phyloP scores from a whole-genome alignment of 371 early-diverging fungal species.

The Mortierella sp. region DNA sequence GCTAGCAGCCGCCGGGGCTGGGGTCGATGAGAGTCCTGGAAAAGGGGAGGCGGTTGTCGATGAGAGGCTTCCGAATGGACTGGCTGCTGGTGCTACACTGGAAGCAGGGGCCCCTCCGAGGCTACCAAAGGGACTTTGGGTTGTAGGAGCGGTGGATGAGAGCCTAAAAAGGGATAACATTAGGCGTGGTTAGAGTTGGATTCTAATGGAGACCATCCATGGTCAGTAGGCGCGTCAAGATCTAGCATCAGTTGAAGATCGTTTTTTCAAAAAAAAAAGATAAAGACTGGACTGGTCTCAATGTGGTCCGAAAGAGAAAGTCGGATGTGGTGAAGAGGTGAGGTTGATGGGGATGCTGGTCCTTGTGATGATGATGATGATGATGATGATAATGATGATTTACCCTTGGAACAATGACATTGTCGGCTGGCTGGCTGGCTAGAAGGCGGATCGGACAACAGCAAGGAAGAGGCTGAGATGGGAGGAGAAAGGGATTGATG shows the following conservation, averaged over 20 bases:
- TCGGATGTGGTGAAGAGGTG: too few species aligned
- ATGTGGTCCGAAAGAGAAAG: too few species aligned
- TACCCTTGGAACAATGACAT: constrained; percentile 37
- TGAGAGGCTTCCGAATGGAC: constrained; percentile 2
- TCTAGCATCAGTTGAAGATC: neutral
- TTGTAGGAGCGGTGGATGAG: too few species aligned
- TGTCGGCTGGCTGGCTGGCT: neutral
- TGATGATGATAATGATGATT: neutral
- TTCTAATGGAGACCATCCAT: too few species aligned
- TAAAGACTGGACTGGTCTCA: neutral
- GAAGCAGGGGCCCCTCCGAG: constrained; percentile 1
- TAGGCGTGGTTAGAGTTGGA: neutral
- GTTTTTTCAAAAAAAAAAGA: neutral
- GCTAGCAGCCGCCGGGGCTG: constrained; percentile 11
- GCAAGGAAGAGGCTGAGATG: neutral
- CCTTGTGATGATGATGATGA: too few species aligned
- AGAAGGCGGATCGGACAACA: neutral
- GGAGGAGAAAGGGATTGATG: neutral
- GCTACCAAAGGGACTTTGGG: too few species aligned
- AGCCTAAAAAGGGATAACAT: neutral
- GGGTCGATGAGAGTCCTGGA: constrained; percentile 7
- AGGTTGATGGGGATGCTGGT: too few species aligned
- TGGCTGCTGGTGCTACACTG: neutral
- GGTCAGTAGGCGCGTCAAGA: too few species aligned
- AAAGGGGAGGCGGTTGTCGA: neutral